Percentiles rank a stretch among this genome's conserved stretches.
phyloP scores from a whole-genome alignment of 495 filamentous ascomycete genomes.

The Annulohypoxylon maeteangense region DNA sequence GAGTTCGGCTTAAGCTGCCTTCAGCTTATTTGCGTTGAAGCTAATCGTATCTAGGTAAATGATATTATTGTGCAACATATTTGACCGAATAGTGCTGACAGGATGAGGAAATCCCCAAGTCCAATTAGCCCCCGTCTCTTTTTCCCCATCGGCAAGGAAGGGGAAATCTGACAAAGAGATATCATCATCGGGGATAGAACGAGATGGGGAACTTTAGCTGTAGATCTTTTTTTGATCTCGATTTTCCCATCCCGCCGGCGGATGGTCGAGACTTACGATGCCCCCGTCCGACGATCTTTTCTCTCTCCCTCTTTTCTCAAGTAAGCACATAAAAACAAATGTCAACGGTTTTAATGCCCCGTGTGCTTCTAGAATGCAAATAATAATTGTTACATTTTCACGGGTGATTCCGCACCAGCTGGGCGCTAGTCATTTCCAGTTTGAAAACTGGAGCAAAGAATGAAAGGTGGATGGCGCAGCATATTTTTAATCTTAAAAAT shows the following conservation, averaged over 20 bases:
- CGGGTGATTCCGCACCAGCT: conserved; percentile 26
- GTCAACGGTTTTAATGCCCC: background rate
- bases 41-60: background rate
- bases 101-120: conserved; percentile 16
- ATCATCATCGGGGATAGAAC: conserved; percentile 13
- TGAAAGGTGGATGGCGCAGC: conserved; percentile 32
- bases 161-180: conserved; percentile 30
- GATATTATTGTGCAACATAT: conserved; percentile 7
- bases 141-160: conserved; percentile 7
- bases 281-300: conserved; percentile 20
- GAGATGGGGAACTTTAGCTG: conserved; percentile 23
- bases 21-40: conserved; percentile 13
- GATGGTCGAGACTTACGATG: conserved; percentile 16
- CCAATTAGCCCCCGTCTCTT: conserved; percentile 8
- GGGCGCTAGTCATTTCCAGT: conserved; percentile 5
- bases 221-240: conserved; percentile 37
- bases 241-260: conserved; percentile 25
- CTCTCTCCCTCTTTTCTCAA: background rate
- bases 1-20: background rate
- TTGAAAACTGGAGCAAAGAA: conserved; percentile 12
- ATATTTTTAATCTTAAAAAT: conserved; percentile 37
- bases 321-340: background rate
- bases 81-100: background rate
- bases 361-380: conserved; percentile 33
- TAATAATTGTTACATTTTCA: conserved; percentile 20